phyloP scores from a whole-genome alignment of 257 asterid genomes.

The Solanum tarijense region DNA sequence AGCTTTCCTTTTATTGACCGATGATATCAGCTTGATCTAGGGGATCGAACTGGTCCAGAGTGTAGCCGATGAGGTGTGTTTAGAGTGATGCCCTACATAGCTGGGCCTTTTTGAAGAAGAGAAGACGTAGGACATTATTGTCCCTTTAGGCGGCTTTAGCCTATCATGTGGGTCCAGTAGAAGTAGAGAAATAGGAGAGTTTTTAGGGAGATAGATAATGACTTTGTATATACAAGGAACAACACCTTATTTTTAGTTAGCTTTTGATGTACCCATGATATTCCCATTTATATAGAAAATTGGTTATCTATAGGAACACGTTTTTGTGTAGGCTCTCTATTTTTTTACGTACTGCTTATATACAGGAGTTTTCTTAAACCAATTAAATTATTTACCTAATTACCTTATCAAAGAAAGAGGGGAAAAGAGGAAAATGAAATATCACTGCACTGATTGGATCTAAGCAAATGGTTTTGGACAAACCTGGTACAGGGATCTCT shows the following conservation, averaged over 20 bases:
- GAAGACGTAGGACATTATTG: not conserved
- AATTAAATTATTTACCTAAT: not conserved
- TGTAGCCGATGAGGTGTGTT: not conserved
- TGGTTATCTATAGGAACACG: not conserved
- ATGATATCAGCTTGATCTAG: not conserved
- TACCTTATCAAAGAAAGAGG: not conserved
- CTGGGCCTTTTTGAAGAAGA: not conserved
- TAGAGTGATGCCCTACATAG: not conserved
- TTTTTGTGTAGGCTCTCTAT: not conserved
- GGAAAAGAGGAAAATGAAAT: not conserved
- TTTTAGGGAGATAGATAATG: not conserved
- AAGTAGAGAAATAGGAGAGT: not conserved
- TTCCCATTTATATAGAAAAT: not conserved
- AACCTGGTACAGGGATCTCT: constrained; percentile 46
- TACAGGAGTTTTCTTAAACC: not conserved
- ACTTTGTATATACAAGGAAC: not conserved
- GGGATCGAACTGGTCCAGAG: not conserved
- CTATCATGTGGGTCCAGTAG: not conserved
- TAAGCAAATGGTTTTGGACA: not conserved
- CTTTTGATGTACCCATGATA: not conserved
- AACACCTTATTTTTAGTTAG: not conserved
- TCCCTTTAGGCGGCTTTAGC: not conserved
- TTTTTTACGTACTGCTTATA: not conserved
- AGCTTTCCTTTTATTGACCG: not conserved
- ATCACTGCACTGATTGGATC: constrained; percentile 1